Evolutionary conservation across 257 asterid genomes (phyloP), one percentile per base, ranked within the genome.

Genomic region (Voacanga thouarsii): DNA sequence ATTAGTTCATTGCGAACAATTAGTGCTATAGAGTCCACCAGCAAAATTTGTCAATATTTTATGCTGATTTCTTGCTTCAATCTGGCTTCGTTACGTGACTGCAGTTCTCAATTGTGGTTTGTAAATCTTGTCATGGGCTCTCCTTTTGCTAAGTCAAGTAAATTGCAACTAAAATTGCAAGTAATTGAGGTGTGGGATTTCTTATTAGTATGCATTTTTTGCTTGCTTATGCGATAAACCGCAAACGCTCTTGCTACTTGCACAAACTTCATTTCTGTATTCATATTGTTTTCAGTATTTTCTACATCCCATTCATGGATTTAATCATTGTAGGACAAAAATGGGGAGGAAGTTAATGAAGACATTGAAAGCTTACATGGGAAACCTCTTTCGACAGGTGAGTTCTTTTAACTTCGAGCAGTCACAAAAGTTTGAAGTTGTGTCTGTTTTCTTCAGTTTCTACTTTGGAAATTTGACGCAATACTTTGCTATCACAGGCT

Each of bases 311-410:
- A 67, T 47, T 82, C 60, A 65, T 79, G 44, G 80, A 30, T 21
- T 30, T n/a, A 41, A 11, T n/a, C 39, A 19, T 51, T 30, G 33
- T 47, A 92, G 97, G 92, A 89, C 72, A 92, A 88, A 86, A 86
- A 78, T 24, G 88, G 56, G 76, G 86, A 59, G 66, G 83, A 82
- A 75, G 76, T 79, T 81, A 64, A 70, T 39, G 79, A 83, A 66
- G 97, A 92, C 79, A 75, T 83, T 43, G 93, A 90, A 82, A 89
- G 89, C 87, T 79, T 84, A 74, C 82, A 26, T 28, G 79, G 81
- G 41, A 90, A 89, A 78, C 84, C 92, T 69, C 89, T 75, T 76
- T 84, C 91, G 80, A 91, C 90, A 86, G 79, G 78, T 76, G 64
- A 60, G 47, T 80, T 60, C 71, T 43, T 60, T 68, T 59, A 28